Evolutionary conservation across 2,329 filamentous ascomycete species (phyloP).

Genomic region (Aspergillus chevalieri): DNA sequence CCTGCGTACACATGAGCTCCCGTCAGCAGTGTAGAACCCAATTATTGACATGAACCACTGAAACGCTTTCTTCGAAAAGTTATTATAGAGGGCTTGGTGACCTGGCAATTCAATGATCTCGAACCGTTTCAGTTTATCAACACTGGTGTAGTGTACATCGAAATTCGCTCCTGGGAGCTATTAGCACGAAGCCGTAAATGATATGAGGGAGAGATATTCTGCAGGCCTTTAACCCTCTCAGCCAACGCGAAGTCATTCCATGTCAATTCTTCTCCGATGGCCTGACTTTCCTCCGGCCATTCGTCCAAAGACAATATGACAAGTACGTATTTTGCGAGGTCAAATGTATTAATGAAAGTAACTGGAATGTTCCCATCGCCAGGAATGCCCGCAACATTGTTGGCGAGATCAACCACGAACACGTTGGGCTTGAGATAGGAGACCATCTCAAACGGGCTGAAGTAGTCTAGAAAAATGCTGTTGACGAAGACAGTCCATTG

Average conservation of each 20-base stretch:
- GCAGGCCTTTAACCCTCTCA: constrained; percentile 13
- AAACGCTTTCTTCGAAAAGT: constrained; percentile 17
- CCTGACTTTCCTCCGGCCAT: constrained; percentile 14
- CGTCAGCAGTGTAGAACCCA: constrained; percentile 8
- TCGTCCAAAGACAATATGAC: constrained; percentile 8
- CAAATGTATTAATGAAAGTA: constrained; percentile 17
- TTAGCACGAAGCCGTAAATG: not conserved
- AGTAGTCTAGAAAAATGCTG: constrained; percentile 48
- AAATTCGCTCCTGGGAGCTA: constrained; percentile 16
- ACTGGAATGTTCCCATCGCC: constrained; percentile 14
- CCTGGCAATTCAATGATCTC: constrained; percentile 25
- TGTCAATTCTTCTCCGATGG: constrained; percentile 20
- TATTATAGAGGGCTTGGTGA: constrained; percentile 14
- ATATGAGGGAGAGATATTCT: not conserved
- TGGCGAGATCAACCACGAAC: constrained; percentile 13
- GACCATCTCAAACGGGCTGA: constrained; percentile 9
- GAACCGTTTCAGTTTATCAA: constrained; percentile 24
- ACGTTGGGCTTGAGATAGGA: constrained; percentile 12
- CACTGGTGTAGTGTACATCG: constrained; percentile 20
- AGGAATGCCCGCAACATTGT: constrained; percentile 16
- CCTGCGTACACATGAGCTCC: not conserved
- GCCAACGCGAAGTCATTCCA: constrained; percentile 19
- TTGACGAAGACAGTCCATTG: constrained; percentile 34
- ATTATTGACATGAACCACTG: constrained; percentile 14
- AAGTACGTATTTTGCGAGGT: constrained; percentile 18